Base-by-base conservation (phyloP, 2,329 filamentous ascomycete species). In the Corniculantispora saksenae region DNA sequence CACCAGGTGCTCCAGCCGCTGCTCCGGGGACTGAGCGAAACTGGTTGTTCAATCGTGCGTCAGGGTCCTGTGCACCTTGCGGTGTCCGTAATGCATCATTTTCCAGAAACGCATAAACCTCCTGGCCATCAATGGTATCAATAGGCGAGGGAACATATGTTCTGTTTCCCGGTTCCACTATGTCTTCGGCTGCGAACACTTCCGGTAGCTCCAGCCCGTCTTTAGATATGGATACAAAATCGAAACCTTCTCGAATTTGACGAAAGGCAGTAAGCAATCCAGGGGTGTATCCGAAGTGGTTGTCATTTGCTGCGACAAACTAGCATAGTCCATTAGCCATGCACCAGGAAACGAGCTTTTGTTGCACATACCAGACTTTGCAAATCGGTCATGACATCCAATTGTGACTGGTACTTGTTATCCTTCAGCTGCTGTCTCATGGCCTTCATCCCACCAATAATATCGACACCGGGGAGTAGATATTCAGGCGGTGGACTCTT, bases 241-340 rank as follows among this genome's bases (percentile, higher is more conserved):
- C 43, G 12, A 61, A 53, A 1, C 15, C 27, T 9, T 62, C 61
- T 25, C n/a, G 29, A 27, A 65, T n/a, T 6, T 50, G 66, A 1
- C 17, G 35, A 29, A 70, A 70, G 12, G 66, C 25, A 6, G 9
- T 53, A n/a, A 69, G 40, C 1, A 70, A 35, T 7, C 65, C 64
- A 1, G 69, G 67, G 2, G 58, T 64, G 9, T 70, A 70, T n/a
- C 27, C 25, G 10, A 70, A 68, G 54, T 70, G 69, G 13, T 64
- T 64, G 29, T 70, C 69, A 17, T 51, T 32, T 43, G 57, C 27
- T 12, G 61, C 53, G 45, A 57, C 27, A 35, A 63, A 63, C 53
- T 63, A 25, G 8, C 29, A 53, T 23, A 21, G 12, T 0, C 9
- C 19, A 13, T 56, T 66, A 21, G 64, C 48, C 23, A 38, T n/a